Base-by-base conservation (phyloP, 805 yeast genomes). In the Cyberlindnera maritima region DNA sequence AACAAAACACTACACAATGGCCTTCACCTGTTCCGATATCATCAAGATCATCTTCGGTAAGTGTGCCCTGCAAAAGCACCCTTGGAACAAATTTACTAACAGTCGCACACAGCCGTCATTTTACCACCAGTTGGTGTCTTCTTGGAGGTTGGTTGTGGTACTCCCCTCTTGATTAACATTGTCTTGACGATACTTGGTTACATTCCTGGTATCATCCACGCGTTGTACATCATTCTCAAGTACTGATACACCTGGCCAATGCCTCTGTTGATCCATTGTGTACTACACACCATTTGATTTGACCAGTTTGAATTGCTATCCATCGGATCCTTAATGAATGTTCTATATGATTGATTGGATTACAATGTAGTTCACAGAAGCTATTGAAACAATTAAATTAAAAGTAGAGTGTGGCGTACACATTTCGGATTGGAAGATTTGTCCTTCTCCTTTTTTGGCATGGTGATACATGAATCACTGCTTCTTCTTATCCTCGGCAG, bases 161-260 rank as follows among this genome's bases (percentile, higher is more conserved):
- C 43, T 13, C 41, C 61, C n/a, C 39, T 65, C 59, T 31, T 67
- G 58, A 28, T 65, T 61, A 82, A 83, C 68, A 68, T 83, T 52
- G 49, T 84, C 39, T 74, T 85, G 63, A 81, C 88, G 36, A 62
- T 80, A 44, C 72, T 84, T 41, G 91, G 89, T 48, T 85, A 79
- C 68, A 75, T 85, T 61, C 92, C 92, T 9, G 90, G 85, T 57
- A 77, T 80, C 42, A 66, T 80, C 43, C 85, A 81, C 53, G 84
- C 85, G 4, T 63, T 81, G 39, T 81, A 76, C 58, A 66, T 81
- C 45, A 78, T 80, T 36, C 54, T 48, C 41, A 58, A 49, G 50
- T 55, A 58, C 32, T 64, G 47, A 52, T 21, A 9, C 8, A 21
- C 25, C 9, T 6, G 25, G 25, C 25, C 25, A 21, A 21, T 6